A percentile compares a stretch with the other conserved stretches of the same genome.
These are phyloP conservation scores for Alternaria sp. DNA, from an alignment of 2,329 filamentous ascomycete genomes.

Conservation along the genomic window DNA sequence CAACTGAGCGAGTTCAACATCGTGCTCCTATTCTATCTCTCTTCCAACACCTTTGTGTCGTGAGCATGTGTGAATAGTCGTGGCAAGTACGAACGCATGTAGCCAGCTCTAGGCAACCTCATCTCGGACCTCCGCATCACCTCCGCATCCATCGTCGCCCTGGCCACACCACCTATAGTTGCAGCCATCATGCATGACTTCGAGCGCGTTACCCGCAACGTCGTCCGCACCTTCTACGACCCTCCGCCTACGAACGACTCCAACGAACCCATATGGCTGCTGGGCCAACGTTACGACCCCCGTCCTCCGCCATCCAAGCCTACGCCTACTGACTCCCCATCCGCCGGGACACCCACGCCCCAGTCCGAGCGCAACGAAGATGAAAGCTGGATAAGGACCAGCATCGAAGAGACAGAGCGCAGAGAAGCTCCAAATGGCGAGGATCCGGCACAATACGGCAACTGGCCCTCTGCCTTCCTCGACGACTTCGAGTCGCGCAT, in stretches of 20 bases:
- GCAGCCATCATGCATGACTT: constrained; percentile 70
- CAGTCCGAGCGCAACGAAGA: constrained; percentile 44
- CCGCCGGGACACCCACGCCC: constrained; percentile 33
- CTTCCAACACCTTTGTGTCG: not conserved
- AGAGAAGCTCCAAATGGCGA: constrained; percentile 60
- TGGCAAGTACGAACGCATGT: constrained; percentile 19
- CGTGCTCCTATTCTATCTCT: not conserved
- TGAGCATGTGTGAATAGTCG: constrained; percentile 1
- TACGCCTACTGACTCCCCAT: constrained; percentile 26
- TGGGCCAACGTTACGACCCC: constrained; percentile 68
- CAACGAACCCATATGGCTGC: constrained; percentile 80
- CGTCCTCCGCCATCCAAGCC: constrained; percentile 36
- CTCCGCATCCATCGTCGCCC: constrained; percentile 23
- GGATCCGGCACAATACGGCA: constrained; percentile 55
- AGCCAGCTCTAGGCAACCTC: constrained; percentile 23
- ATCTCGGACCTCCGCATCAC: constrained; percentile 24
- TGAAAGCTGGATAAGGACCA: constrained; percentile 70
- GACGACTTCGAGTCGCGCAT: constrained; percentile 92
- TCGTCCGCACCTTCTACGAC: constrained; percentile 93
- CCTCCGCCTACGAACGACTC: constrained; percentile 85
- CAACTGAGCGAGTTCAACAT: not conserved
- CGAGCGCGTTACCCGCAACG: constrained; percentile 75
- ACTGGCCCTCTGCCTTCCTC: constrained; percentile 87
- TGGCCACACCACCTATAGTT: constrained; percentile 6
- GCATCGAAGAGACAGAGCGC: constrained; percentile 73